Conservation (phyloP, 192 early-diverging fungal species). For the Gonapodya sp. region DNA sequence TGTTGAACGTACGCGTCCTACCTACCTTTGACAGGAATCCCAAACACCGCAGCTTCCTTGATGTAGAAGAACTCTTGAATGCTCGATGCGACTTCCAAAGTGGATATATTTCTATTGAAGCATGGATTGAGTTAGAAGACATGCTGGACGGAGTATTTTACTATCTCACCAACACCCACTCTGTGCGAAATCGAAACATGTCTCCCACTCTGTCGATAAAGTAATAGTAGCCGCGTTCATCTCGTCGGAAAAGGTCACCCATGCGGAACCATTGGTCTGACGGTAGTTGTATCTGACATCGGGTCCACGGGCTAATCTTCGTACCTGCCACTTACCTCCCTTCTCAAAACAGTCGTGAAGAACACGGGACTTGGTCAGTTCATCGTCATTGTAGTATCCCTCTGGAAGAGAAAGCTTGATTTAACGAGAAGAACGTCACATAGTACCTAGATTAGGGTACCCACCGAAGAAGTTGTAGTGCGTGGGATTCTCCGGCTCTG, state of each 20-base stretch:
- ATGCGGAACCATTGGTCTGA: neutral
- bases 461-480: neutral
- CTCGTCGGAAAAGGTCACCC: slow-evolving; percentile 1
- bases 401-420: neutral
- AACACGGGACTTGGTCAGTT: neutral
- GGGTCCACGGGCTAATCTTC: neutral
- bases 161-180: too few relatives aligned
- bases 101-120: neutral
- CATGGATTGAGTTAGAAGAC: too few relatives aligned
- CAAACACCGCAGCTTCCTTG: neutral
- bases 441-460: neutral
- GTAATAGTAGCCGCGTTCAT: neutral
- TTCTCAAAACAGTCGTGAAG: slow-evolving; percentile 4
- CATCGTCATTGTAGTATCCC: neutral
- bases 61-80: neutral
- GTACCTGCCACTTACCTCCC: neutral
- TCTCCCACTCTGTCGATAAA: neutral
- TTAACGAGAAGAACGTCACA: neutral
- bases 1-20: neutral
- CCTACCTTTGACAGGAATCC: neutral
- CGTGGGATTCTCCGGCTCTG: neutral
- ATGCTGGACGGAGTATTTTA: too few relatives aligned
- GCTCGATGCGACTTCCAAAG: neutral
- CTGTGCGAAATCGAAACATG: neutral
- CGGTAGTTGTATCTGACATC: too few relatives aligned